Evolutionary conservation across 1,139 yeast genomes (phyloP).

Genomic region (Casaregolazyma suthepensis): DNA sequence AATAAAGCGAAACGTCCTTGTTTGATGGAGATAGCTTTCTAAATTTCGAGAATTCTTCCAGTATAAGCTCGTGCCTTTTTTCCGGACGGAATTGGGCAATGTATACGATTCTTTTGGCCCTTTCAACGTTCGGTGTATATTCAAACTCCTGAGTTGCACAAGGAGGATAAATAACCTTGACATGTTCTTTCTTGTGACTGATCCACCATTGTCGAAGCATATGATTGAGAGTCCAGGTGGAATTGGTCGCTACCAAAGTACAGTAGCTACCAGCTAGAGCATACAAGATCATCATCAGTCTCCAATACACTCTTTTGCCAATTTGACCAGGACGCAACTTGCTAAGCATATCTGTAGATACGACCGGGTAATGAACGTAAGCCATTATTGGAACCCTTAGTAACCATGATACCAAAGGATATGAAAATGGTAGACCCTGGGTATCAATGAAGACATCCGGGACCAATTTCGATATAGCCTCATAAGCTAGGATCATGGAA

Average conservation of each 20-base stretch:
- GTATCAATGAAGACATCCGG: conserved; percentile 96
- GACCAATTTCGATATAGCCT: conserved; percentile 60
- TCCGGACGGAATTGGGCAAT: conserved; percentile 96
- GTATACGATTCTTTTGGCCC: conserved; percentile 59
- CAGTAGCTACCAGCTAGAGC: conserved; percentile 60
- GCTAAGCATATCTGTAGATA: conserved; percentile 73
- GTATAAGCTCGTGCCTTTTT: conserved; percentile 73
- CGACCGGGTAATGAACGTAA: conserved; percentile 90
- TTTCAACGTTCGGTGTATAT: conserved; percentile 22
- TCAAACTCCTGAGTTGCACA: conserved; percentile 61
- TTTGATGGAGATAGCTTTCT: conserved; percentile 17
- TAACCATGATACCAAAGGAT: conserved; percentile 52
- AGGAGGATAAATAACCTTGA: conserved; percentile 73
- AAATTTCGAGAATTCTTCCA: conserved; percentile 57
- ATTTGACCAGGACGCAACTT: conserved; percentile 16
- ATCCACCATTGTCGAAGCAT: conserved; percentile 55
- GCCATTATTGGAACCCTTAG: conserved; percentile 71
- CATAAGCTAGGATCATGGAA: conserved; percentile 58
- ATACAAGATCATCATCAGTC: conserved; percentile 46
- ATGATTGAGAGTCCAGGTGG: conserved; percentile 87
- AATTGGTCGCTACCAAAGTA: conserved; percentile 66
- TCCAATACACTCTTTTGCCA: conserved; percentile 67
- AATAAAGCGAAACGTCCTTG: conserved; percentile 42
- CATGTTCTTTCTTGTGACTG: conserved; percentile 30
- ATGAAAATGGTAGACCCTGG: conserved; percentile 86